Percentiles rank a stretch among this genome's conserved stretches.
Evolutionary conservation across 345 rosid species (phyloP).

Genomic region (Euclidium syriacum): DNA sequence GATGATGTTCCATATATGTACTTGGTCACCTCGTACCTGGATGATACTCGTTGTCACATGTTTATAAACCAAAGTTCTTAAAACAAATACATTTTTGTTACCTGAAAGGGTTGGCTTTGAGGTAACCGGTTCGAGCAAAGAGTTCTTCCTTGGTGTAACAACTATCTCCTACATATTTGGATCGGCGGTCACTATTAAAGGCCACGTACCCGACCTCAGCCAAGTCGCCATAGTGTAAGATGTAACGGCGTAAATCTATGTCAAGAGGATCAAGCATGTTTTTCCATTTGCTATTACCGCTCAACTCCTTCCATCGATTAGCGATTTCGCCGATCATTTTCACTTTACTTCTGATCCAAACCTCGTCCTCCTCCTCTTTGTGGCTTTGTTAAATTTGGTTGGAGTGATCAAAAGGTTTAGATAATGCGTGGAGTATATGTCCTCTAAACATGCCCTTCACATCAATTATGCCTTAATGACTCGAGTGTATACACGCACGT

Average conservation of each 20-base stretch:
- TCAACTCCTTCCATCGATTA: conserved; percentile 38
- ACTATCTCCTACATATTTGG: conserved; percentile 31
- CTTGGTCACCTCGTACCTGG: conserved; percentile 36
- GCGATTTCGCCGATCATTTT: conserved; percentile 26
- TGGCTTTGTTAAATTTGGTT: background rate
- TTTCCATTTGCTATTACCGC: conserved; percentile 38
- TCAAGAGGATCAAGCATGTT: conserved; percentile 42
- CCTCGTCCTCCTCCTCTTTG: conserved; percentile 6
- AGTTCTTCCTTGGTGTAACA: conserved; percentile 29
- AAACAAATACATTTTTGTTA: background rate
- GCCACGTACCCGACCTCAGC: conserved; percentile 31
- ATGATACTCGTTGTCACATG: background rate
- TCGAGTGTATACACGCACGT: conserved; percentile 8
- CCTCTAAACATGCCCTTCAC: conserved; percentile 27
- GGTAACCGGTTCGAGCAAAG: conserved; percentile 34
- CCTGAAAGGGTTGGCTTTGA: conserved; percentile 35
- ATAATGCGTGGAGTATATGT: conserved; percentile 26
- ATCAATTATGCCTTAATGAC: conserved; percentile 22
- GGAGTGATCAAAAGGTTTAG: conserved; percentile 10
- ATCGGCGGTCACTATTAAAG: conserved; percentile 26
- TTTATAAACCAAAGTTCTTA: background rate
- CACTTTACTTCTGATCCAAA: background rate
- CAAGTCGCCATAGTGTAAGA: conserved; percentile 46
- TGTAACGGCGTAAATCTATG: conserved; percentile 38
- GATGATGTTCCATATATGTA: conserved; percentile 45